Evolutionary conservation across 495 filamentous ascomycete species (phyloP), one percentile per base, ranked within the genome.

Genomic region (Rhypophila decipiens): DNA sequence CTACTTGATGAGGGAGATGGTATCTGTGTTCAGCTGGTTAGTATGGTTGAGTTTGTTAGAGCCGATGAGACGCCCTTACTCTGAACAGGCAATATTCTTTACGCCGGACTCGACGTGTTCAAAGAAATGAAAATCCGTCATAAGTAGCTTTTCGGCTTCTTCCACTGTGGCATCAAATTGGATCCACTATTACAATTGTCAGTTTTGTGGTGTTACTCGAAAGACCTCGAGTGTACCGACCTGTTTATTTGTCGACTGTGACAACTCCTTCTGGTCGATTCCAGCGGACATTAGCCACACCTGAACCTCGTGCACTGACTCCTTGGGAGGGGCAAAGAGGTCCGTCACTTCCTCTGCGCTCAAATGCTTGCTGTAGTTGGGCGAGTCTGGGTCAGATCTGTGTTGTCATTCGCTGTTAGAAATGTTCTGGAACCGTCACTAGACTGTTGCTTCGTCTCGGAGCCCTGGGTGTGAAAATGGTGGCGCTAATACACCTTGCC

Each of bases 371-470:
- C 78, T 78, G 54, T 75, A 81, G 35, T 68, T 74, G 3, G 64
- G 51, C 0, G 78, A 81, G 5, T 50, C 80, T 72, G 56, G 86
- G 80, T 37, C 85, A 78, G 67, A 93, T 81, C 72, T 94, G 33
- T n/a, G n/a, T n/a, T n/a, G n/a, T n/a, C n/a, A n/a, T n/a, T n/a
- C n/a, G n/a, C n/a, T n/a, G n/a, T n/a, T n/a, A n/a, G n/a, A n/a
- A n/a, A n/a, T n/a, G n/a, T n/a, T n/a, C n/a, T n/a, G n/a, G n/a
- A n/a, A n/a, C n/a, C n/a, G n/a, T n/a, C n/a, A n/a, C n/a, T n/a
- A n/a, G n/a, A n/a, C n/a, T n/a, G n/a, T n/a, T n/a, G n/a, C n/a
- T n/a, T n/a, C n/a, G n/a, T n/a, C n/a, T n/a, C n/a, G n/a, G n/a
- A n/a, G n/a, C n/a, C n/a, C n/a, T n/a, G n/a, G n/a, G n/a, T n/a